phyloP scores from a whole-genome alignment of 2,329 filamentous ascomycete species.

The Bipolaris oryzae region DNA sequence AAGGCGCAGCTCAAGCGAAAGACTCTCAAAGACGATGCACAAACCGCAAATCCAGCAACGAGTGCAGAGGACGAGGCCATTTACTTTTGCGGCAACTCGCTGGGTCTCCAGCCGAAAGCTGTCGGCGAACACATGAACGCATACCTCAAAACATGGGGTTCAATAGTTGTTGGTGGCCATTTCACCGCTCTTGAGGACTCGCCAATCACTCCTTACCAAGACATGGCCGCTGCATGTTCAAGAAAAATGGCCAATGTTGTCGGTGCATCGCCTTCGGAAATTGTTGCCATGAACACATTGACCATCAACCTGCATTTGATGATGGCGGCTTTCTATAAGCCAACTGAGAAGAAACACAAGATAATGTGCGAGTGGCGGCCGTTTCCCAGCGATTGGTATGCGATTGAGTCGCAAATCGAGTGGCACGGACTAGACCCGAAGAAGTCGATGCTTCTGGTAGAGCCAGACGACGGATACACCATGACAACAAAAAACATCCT shows the following conservation, averaged over 20 bases:
- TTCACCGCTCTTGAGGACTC: slow-evolving; percentile 73
- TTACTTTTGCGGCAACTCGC: slow-evolving; percentile 89
- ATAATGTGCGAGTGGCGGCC: slow-evolving; percentile 86
- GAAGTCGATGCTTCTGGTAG: slow-evolving; percentile 72
- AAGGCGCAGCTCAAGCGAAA: slow-evolving; percentile 72
- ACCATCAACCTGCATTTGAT: slow-evolving; percentile 83
- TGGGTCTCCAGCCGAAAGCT: slow-evolving; percentile 79
- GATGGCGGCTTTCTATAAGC: slow-evolving; percentile 82
- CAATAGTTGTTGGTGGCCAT: slow-evolving; percentile 82
- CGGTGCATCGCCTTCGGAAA: slow-evolving; percentile 72
- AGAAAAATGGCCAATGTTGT: slow-evolving; percentile 73
- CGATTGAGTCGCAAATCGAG: slow-evolving; percentile 79
- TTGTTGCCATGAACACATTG: slow-evolving; percentile 86
- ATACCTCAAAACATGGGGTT: slow-evolving; percentile 82
- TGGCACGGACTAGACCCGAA: slow-evolving; percentile 70
- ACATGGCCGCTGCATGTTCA: slow-evolving; percentile 76
- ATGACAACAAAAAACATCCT: slow-evolving; percentile 73
- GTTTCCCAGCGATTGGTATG: slow-evolving; percentile 88
- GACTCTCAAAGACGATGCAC: slow-evolving; percentile 49
- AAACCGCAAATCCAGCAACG: slow-evolving; percentile 33
- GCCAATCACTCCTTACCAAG: slow-evolving; percentile 74
- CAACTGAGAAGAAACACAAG: slow-evolving; percentile 69
- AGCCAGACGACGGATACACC: slow-evolving; percentile 66
- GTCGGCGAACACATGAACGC: slow-evolving; percentile 69
- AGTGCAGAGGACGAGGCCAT: slow-evolving; percentile 59